phyloP scores from a whole-genome alignment of 2,329 filamentous ascomycete genomes.

The Plenodomus lindquistii region DNA sequence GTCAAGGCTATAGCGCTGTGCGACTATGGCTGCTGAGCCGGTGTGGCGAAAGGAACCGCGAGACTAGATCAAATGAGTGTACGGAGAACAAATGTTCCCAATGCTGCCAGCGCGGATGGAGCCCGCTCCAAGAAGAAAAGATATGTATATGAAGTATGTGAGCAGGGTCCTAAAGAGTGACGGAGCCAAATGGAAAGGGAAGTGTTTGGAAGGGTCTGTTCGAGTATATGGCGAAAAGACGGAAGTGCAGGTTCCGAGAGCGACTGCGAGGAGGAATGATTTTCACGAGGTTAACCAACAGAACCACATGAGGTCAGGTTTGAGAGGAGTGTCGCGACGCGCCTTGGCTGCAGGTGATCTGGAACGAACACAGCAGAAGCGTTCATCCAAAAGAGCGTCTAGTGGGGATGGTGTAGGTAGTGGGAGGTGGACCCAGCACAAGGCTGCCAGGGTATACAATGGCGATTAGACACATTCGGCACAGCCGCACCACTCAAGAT shows the following conservation, averaged over 20 bases:
- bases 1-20: constrained; percentile 39
- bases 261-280: constrained; percentile 35
- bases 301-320: constrained; percentile 43
- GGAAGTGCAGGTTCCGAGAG: constrained; percentile 38
- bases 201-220: constrained; percentile 33
- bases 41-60: constrained; percentile 28
- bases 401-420: constrained; percentile 33
- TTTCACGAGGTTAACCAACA: constrained; percentile 41
- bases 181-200: constrained; percentile 43
- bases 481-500: constrained; percentile 25
- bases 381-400: constrained; percentile 43
- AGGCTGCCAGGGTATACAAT: constrained; percentile 36
- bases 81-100: constrained; percentile 42
- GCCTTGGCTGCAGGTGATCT: constrained; percentile 48
- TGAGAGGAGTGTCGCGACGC: constrained; percentile 45
- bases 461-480: constrained; percentile 34
- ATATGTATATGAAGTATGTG: constrained; percentile 37
- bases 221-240: constrained; percentile 43
- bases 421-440: constrained; percentile 39
- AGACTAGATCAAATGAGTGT: constrained; percentile 42
- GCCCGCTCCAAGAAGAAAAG: constrained; percentile 41
- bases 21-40: constrained; percentile 33
- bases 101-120: constrained; percentile 47
- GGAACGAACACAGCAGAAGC: constrained; percentile 45
- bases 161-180: constrained; percentile 44